Conservation (phyloP, 208 protist species). For the Trypanosoma cruzi region DNA sequence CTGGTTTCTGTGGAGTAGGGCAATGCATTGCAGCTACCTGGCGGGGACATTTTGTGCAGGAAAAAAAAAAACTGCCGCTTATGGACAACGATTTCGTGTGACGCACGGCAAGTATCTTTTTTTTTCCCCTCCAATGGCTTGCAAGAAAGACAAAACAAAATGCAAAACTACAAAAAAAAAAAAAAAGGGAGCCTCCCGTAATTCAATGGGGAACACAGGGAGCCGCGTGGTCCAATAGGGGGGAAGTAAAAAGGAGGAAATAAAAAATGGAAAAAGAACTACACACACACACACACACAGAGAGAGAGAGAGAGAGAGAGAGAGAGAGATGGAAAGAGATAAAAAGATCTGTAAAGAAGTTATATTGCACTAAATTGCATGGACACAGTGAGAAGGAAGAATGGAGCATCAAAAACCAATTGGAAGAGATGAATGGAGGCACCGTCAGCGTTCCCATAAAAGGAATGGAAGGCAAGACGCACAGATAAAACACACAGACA, state of each 20-base stretch:
- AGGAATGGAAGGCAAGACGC: background rate
- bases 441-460: background rate
- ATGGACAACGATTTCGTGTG: background rate
- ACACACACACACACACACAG: slow-evolving; percentile 29
- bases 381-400: background rate
- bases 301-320: no score
- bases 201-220: background rate
- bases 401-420: background rate
- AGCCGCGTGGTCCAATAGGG: background rate
- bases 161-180: slow-evolving; percentile 2
- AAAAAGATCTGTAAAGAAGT: background rate
- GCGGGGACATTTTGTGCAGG: background rate
- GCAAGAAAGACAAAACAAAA: background rate
- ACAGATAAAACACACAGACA: background rate
- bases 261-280: background rate
- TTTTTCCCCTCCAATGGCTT: background rate
- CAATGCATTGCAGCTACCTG: background rate
- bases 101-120: background rate
- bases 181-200: background rate
- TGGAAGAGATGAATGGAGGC: background rate
- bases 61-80: background rate
- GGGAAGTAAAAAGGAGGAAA: background rate
- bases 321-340: no score
- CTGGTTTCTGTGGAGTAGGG: background rate
- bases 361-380: background rate